Evolutionary conservation across 2,329 filamentous ascomycete species (phyloP).

Genomic region (Penicillium vulpinum): DNA sequence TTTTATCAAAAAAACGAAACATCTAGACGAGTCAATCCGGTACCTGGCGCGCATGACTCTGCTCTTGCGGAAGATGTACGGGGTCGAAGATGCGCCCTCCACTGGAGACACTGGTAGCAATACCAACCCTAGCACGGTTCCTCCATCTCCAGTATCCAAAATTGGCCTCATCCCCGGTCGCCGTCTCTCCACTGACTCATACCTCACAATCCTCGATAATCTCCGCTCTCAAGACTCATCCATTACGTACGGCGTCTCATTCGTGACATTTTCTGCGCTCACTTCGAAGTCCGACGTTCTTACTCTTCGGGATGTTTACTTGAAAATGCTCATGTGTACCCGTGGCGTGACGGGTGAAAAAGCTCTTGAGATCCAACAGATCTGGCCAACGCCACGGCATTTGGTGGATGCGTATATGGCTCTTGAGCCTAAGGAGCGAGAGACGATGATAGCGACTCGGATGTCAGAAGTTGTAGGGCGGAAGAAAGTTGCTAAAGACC

Average conservation of each 20-base stretch:
- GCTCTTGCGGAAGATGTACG: constrained; percentile 65
- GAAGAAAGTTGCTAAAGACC: constrained; percentile 65
- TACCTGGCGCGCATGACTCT: constrained; percentile 73
- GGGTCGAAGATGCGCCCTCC: constrained; percentile 11
- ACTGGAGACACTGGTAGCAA: not conserved
- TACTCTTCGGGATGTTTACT: constrained; percentile 70
- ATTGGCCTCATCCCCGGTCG: constrained; percentile 62
- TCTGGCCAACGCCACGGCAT: constrained; percentile 72
- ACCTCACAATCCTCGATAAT: constrained; percentile 63
- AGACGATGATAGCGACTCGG: constrained; percentile 59
- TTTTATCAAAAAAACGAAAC: constrained; percentile 73
- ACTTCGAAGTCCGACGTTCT: constrained; percentile 74
- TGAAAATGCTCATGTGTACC: constrained; percentile 86
- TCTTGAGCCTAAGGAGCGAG: constrained; percentile 56
- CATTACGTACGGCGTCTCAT: constrained; percentile 63
- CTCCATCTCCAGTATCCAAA: constrained; percentile 6
- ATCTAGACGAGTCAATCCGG: constrained; percentile 74
- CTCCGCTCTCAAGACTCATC: constrained; percentile 54
- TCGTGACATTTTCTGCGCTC: constrained; percentile 69
- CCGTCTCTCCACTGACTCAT: constrained; percentile 60
- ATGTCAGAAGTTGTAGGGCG: constrained; percentile 62
- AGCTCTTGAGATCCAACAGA: constrained; percentile 74
- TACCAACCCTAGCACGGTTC: constrained; percentile 44
- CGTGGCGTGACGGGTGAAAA: constrained; percentile 74
- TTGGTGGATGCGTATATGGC: constrained; percentile 69